Evolutionary conservation across 2,329 filamentous ascomycete species (phyloP).

Genomic region (Metarhizium rileyi): DNA sequence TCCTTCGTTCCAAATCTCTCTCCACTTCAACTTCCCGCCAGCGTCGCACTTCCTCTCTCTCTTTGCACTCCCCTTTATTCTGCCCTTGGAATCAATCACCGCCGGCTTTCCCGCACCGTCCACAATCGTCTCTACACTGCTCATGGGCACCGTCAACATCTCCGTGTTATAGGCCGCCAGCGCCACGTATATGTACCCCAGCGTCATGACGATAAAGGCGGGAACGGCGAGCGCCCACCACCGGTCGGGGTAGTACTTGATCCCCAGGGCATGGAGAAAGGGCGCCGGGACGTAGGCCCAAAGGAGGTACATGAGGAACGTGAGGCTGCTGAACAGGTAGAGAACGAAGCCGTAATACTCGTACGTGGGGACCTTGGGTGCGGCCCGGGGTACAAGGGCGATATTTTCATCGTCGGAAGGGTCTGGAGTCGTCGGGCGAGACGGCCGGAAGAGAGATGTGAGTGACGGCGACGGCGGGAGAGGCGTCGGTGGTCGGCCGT

Average conservation of each 20-base stretch:
- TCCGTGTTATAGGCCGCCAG: constrained; percentile 85
- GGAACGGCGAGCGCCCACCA: constrained; percentile 97
- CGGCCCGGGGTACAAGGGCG: constrained; percentile 74
- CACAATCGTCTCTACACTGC: constrained; percentile 77
- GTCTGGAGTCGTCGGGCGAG: constrained; percentile 87
- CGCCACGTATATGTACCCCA: constrained; percentile 91
- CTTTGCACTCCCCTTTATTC: constrained; percentile 28
- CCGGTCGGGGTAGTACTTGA: constrained; percentile 92
- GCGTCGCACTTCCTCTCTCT: constrained; percentile 27
- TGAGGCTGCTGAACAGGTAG: constrained; percentile 78
- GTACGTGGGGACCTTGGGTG: constrained; percentile 94
- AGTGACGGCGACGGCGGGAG: constrained; percentile 86
- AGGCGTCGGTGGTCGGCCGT: constrained; percentile 91
- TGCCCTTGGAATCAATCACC: constrained; percentile 63
- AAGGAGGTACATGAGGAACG: constrained; percentile 62
- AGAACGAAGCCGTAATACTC: constrained; percentile 99
- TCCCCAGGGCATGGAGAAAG: constrained; percentile 84
- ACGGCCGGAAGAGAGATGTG: constrained; percentile 82
- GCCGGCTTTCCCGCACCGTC: constrained; percentile 85
- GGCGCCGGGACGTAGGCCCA: constrained; percentile 92
- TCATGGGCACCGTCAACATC: constrained; percentile 72
- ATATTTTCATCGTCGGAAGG: constrained; percentile 82
- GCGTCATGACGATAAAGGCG: constrained; percentile 75
- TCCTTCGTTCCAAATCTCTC: constrained; percentile 75
- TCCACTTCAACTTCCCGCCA: constrained; percentile 54